phyloP scores from a whole-genome alignment of 2,329 filamentous ascomycete species.

The Verticillium albo-atrum region DNA sequence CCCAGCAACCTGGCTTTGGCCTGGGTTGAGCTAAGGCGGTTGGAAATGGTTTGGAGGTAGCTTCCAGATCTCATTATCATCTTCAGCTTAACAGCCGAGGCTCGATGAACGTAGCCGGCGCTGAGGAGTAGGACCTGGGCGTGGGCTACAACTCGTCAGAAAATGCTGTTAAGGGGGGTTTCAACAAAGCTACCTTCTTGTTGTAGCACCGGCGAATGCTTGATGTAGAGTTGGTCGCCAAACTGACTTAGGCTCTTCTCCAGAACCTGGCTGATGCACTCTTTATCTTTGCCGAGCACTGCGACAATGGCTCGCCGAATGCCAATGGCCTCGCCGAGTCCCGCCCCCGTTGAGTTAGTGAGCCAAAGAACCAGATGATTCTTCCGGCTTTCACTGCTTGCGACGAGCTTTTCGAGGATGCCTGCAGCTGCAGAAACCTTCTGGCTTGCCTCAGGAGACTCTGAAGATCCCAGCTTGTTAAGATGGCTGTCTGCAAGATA shows the following conservation, averaged over 20 bases:
- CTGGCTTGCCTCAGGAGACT: slow-evolving; percentile 21
- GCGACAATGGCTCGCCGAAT: slow-evolving; percentile 64
- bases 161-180: background rate
- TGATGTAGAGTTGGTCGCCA: slow-evolving; percentile 82
- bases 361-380: slow-evolving; percentile 61
- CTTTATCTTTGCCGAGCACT: slow-evolving; percentile 47
- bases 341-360: slow-evolving; percentile 57
- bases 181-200: slow-evolving; percentile 68
- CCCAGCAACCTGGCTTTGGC: slow-evolving; percentile 74
- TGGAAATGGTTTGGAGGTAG: slow-evolving; percentile 79
- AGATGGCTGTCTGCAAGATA: slow-evolving; percentile 42
- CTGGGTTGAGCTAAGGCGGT: slow-evolving; percentile 75
- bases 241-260: slow-evolving; percentile 71
- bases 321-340: slow-evolving; percentile 57
- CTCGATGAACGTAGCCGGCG: slow-evolving; percentile 70
- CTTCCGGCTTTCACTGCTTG: slow-evolving; percentile 41
- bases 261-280: slow-evolving; percentile 50
- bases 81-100: slow-evolving; percentile 60
- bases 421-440: slow-evolving; percentile 54
- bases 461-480: slow-evolving; percentile 24
- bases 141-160: slow-evolving; percentile 51
- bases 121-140: slow-evolving; percentile 73
- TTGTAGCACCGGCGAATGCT: slow-evolving; percentile 75
- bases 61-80: slow-evolving; percentile 65
- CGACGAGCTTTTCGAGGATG: slow-evolving; percentile 47